phyloP scores from a whole-genome alignment of 108 stramenopile species.

The Asterionellopsis glacialis region DNA sequence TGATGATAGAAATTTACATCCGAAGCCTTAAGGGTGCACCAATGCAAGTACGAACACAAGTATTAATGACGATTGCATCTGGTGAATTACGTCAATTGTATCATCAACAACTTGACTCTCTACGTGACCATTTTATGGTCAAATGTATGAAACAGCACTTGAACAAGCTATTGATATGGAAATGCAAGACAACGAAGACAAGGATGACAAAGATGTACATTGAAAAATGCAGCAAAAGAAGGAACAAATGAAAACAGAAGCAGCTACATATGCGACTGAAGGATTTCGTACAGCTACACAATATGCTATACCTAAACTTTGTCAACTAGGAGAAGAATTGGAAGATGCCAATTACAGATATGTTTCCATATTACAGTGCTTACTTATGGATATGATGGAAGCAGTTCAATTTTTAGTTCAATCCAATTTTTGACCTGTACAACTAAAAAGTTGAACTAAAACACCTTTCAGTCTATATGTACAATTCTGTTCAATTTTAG shows the following conservation, averaged over 20 bases:
- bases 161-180: no score
- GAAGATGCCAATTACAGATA: slow-evolving; percentile 34
- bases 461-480: no score
- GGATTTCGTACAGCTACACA: slow-evolving; percentile 51
- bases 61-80: slow-evolving; percentile 20
- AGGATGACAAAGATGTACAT: slow-evolving; percentile 4
- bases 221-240: background rate
- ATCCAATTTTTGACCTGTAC: no score
- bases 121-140: slow-evolving; percentile 38
- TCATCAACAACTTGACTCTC: slow-evolving; percentile 11
- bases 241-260: no score
- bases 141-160: slow-evolving; percentile 18
- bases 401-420: no score
- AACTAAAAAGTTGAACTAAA: no score
- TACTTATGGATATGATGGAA: slow-evolving; percentile 73
- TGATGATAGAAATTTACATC: background rate
- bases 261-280: slow-evolving; percentile 33
- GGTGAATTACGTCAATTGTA: slow-evolving; percentile 3
- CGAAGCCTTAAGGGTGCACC: slow-evolving; percentile 11
- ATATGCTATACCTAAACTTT: slow-evolving; percentile 49
- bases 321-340: slow-evolving; percentile 22
- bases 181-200: no score
- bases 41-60: slow-evolving; percentile 6
- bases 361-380: slow-evolving; percentile 34
- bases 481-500: no score